A percentile compares a stretch with the other conserved stretches of the same genome.
Evolutionary conservation across 1,139 yeast genomes (phyloP).

Genomic region (Lodderomyces parapsilosis): DNA sequence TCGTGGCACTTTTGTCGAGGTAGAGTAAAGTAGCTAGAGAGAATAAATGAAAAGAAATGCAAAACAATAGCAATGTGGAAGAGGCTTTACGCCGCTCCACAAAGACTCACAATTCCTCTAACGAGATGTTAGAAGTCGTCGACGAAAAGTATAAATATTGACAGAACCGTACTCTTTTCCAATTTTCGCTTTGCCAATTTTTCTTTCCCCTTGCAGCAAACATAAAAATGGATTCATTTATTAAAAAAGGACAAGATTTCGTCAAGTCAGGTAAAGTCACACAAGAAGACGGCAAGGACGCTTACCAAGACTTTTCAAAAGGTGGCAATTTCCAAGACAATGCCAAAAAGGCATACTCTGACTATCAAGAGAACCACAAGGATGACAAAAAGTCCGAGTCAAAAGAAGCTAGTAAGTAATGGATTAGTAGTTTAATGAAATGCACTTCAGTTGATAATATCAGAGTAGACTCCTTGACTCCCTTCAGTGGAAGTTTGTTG

Average conservation of each 20-base stretch:
- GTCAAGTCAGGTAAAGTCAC: constrained; percentile 15
- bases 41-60: not conserved
- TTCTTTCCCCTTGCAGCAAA: no score
- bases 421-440: no score
- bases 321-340: constrained; percentile 29
- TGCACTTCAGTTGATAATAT: no score
- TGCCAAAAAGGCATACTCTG: constrained; percentile 35
- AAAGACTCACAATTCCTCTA: no score
- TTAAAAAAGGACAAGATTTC: constrained; percentile 17
- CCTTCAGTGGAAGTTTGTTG: no score
- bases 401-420: no score
- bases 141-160: not conserved
- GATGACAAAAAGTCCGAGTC: constrained; percentile 13
- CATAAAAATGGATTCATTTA: constrained; percentile 13
- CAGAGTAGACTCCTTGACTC: no score
- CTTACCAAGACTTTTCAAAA: constrained; percentile 29
- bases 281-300: constrained; percentile 34
- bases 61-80: no score
- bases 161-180: not conserved
- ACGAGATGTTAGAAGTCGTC: not conserved
- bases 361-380: constrained; percentile 20
- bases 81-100: no score
- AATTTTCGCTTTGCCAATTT: not conserved
- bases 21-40: not conserved
- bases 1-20: constrained; percentile 45